Evolutionary conservation across 805 yeast species (phyloP), one percentile per base, ranked within the genome.

Genomic region (Candida stauntonica): DNA sequence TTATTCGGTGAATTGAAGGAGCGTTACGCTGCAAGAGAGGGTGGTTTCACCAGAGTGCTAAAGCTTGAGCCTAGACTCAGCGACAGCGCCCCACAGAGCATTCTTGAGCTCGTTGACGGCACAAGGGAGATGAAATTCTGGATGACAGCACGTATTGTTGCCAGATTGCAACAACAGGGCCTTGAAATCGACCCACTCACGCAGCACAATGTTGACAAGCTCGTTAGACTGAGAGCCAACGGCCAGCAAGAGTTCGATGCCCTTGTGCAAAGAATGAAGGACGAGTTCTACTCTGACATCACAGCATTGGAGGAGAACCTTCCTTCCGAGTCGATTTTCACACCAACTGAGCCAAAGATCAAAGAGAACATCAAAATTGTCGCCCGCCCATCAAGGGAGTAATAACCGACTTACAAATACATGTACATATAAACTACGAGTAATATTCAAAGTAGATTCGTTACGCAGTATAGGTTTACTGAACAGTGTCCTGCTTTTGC

Each of bases 21-120:
- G 29, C 70, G 95, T 41, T 89, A 84, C 55, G 54, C 66, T 4
- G 53, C 62, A 17, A 75, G 96, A 63, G 56, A 62, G 1, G 85
- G 87, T 45, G 97, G 97, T 1, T 91, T 81, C 65, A 87, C 97
- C 3, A 76, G 98, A 50, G 76, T 91, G 38, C 64, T 88, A 45
- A 80, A 75, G 50, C 67, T 93, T 44, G 98, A 93, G 61, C 87
- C 89, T 14, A 72, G 98, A 48, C 61, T 81, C 33, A 89, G 93
- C 39, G 99, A 93, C 59, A 83, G 79, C 45, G 95, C 97, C 0
- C 89, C 89, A 23, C 93, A 86, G 70, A 80, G 93, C 1, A 79
- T 89, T 7, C 56, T 93, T 38, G 99, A 93, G 62, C 68, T 93
- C 33, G 94, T 91, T 1, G 96, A 85, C 51, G 77, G 81, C 4